Evolutionary conservation across 257 asterid species (phyloP), one percentile per base, ranked within the genome.

Genomic region (Mentha longifolia): DNA sequence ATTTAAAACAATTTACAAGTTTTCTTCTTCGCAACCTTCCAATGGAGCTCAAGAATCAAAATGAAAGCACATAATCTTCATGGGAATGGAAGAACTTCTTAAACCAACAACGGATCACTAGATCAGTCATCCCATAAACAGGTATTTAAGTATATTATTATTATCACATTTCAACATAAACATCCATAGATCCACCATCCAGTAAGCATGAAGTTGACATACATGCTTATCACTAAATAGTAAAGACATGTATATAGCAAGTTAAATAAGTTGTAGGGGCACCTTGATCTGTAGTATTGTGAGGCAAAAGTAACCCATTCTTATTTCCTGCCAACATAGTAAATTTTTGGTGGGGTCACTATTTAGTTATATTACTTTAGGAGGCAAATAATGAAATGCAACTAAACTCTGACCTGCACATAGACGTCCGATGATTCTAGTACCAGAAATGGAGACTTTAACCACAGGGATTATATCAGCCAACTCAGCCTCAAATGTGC

Each of bases 241-340:
- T 35, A 35, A 35, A 35, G 39, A 56, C 37, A 49, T 28, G 10
- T 5, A 52, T 61, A 28, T 0, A 64, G 69, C 28, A 55, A 14
- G 14, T 35, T 39, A 37, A 17, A 58, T 35, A 25, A 70, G 54
- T 37, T 16, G 15, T n/a, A 13, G 37, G 52, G 39, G 83, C 75
- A 93, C 97, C 98, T 85, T 93, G 97, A 81, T 93, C 98, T 3
- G 97, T 93, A 66, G 98, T 93, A 56, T 76, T 93, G 78, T 91
- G 98, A 68, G 98, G 98, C 81, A 93, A 80, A 59, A 93, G 94
- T 81, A 93, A 82, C 37, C 98, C 98, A 30, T 93, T 93, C 80
- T 93, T 93, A 81, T 93, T 93, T 67, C 98, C 98, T 93, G 83
- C 57, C 61, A 70, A 61, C 11, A 19, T 30, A 66, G 58, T 55